phyloP scores from a whole-genome alignment of 352 stramenopile genomes.

The Phytophthora citrophthora region DNA sequence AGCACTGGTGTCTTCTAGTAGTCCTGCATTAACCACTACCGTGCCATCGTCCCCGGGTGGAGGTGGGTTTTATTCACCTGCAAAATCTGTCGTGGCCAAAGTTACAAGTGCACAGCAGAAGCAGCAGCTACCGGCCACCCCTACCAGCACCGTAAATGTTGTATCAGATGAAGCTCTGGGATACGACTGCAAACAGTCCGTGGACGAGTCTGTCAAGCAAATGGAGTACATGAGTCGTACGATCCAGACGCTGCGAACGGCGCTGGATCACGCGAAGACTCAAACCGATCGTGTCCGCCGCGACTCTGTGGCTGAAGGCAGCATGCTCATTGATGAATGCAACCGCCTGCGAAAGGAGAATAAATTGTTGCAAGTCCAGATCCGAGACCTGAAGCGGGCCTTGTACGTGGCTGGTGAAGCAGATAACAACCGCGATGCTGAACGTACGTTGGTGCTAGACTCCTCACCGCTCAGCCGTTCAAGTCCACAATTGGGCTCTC shows the following conservation, averaged over 20 bases:
- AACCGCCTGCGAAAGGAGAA: constrained; percentile 82
- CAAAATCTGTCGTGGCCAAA: constrained; percentile 17
- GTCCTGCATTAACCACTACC: constrained; percentile 1
- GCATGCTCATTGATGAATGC: constrained; percentile 81
- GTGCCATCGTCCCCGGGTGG: constrained; percentile 22
- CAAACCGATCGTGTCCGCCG: constrained; percentile 72
- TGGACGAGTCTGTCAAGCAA: constrained; percentile 80
- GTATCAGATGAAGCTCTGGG: constrained; percentile 58
- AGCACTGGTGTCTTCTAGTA: constrained; percentile 11
- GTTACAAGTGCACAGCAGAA: constrained; percentile 11
- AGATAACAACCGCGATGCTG: constrained; percentile 6
- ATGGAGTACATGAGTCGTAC: constrained; percentile 85
- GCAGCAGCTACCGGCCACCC: constrained; percentile 5
- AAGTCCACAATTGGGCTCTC: constrained; percentile 39
- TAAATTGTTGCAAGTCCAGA: constrained; percentile 66
- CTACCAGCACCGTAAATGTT: background rate
- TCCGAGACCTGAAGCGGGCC: constrained; percentile 63
- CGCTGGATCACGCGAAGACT: constrained; percentile 73
- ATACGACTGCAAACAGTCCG: constrained; percentile 79
- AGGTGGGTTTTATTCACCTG: constrained; percentile 30
- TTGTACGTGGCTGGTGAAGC: constrained; percentile 10
- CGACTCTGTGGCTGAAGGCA: constrained; percentile 79
- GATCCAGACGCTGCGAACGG: constrained; percentile 63
- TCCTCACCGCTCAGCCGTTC: constrained; percentile 36
- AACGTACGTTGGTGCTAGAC: constrained; percentile 1